Base-by-base conservation (phyloP, 371 early-diverging fungal genomes). In the Haplosporangium sp. region DNA sequence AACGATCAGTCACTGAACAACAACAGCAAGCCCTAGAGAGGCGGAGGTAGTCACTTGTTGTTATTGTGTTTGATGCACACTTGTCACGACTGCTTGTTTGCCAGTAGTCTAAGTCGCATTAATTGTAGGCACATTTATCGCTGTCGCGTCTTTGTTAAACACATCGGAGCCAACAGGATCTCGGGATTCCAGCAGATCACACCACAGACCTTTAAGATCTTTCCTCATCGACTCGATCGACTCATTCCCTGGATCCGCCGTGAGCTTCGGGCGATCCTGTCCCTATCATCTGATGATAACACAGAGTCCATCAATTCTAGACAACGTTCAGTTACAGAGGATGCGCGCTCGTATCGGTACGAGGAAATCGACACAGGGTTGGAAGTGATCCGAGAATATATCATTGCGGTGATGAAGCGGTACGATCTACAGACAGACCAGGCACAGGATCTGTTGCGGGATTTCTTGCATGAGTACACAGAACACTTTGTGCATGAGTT, bases 401-500 rank as follows among this genome's bases (percentile, higher is more conserved):
- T 80, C 13, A 38, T 70, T 18, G 80, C 71, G 5, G 70, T 74
- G 42, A 23, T 70, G 59, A 80, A 71, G 41, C 58, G 54, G 16
- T 67, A 63, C 55, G 75, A 80, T 37, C 64, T 71, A 7, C 81
- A 81, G 45, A 67, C 81, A 6, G 80, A 81, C 36, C 70, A 62
- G 16, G 74, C 70, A 0, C 71, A 81, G 47, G 81, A 73, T 37
- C 48, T 73, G 21, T 41, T 81, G 5, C 58, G 69, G 8, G 70
- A 65, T 38, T 81, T 81, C 36, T 42, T 81, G 29, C 74, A 67
- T 21, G 81, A 67, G 11, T 64, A 68, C 40, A 81, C 81, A 29
- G 81, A 67, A 38, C 81, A 81, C 6, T 81, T 81, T 59, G 64
- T 81, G 10, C 81, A 81, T 51, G 81, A 81, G 55, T 40, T 81